Percentiles rank a stretch among this genome's conserved stretches.
Conservation (phyloP, 768 basidiomycete genomes). For the Termitomyces sp. region DNA sequence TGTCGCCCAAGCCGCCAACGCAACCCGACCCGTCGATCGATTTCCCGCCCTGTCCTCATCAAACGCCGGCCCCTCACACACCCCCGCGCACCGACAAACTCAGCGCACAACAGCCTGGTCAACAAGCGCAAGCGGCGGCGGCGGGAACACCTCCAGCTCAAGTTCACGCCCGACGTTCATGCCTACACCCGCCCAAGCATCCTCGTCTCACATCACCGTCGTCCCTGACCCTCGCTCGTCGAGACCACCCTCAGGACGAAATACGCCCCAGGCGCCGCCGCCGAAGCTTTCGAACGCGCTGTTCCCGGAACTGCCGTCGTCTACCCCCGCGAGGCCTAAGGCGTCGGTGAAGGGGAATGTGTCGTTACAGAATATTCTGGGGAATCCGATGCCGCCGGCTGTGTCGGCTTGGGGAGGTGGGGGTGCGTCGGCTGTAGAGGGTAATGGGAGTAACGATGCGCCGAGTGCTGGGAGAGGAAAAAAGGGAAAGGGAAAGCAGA, state of each 20-base stretch:
- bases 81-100: slow-evolving; percentile 37
- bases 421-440: slow-evolving; percentile 7
- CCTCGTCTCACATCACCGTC: slow-evolving; percentile 17
- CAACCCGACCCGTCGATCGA: slow-evolving; percentile 23
- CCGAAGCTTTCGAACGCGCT: slow-evolving; percentile 50
- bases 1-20: slow-evolving; percentile 75
- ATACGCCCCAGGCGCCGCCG: slow-evolving; percentile 19
- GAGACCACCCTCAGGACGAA: slow-evolving; percentile 12
- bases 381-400: slow-evolving; percentile 34
- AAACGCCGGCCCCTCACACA: slow-evolving; percentile 7
- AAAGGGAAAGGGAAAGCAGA: slow-evolving; percentile 80
- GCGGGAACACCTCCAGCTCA: slow-evolving; percentile 17
- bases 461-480: slow-evolving; percentile 43
- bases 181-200: slow-evolving; percentile 23
- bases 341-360: slow-evolving; percentile 56
- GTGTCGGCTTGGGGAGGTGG: slow-evolving; percentile 38
- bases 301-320: slow-evolving; percentile 69
- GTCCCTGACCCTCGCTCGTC: slow-evolving; percentile 15
- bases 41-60: slow-evolving; percentile 30
- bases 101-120: slow-evolving; percentile 65
- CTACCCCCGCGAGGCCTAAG: slow-evolving; percentile 34
- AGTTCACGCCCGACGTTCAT: slow-evolving; percentile 16
- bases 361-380: slow-evolving; percentile 65
- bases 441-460: slow-evolving; percentile 4
- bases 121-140: slow-evolving; percentile 22